Conservation (phyloP, 2,329 filamentous ascomycete genomes). For the Claviceps digitariae region DNA sequence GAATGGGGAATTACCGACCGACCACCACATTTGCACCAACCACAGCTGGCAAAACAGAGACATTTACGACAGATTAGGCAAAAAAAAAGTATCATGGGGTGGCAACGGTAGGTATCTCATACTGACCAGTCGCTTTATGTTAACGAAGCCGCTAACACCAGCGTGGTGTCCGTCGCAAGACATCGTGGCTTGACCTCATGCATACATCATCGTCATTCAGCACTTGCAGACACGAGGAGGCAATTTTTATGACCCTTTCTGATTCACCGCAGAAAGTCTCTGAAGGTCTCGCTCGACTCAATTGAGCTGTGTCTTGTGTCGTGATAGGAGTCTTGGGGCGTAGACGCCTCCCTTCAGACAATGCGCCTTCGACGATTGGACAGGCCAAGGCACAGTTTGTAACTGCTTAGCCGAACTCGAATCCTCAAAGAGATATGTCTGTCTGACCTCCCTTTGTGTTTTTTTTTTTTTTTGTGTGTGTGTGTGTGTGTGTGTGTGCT, state of each 20-base stretch:
- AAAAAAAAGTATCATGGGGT: not conserved
- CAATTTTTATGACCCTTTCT: not conserved
- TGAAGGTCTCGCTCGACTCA: not conserved
- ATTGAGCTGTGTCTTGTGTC: not conserved
- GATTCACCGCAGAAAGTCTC: not conserved
- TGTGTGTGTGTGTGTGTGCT: too few relatives aligned
- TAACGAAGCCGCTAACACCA: not conserved
- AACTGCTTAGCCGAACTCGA: too few relatives aligned
- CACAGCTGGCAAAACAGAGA: not conserved
- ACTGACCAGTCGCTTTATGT: not conserved
- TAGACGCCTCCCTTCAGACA: not conserved
- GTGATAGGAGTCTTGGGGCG: not conserved
- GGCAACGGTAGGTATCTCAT: not conserved
- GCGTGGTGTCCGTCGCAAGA: not conserved
- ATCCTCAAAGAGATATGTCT: too few relatives aligned
- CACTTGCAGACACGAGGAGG: not conserved
- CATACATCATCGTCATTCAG: not conserved
- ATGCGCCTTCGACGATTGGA: not conserved
- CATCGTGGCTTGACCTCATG: not conserved
- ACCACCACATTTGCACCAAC: not conserved
- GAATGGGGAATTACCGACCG: conserved; percentile 1
- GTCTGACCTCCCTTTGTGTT: too few relatives aligned
- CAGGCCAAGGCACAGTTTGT: too few relatives aligned
- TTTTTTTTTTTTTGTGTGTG: too few relatives aligned
- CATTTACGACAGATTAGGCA: not conserved